Evolutionary conservation across 1,284 basidiomycete species (phyloP).

Genomic region (Ustilago loliicola): DNA sequence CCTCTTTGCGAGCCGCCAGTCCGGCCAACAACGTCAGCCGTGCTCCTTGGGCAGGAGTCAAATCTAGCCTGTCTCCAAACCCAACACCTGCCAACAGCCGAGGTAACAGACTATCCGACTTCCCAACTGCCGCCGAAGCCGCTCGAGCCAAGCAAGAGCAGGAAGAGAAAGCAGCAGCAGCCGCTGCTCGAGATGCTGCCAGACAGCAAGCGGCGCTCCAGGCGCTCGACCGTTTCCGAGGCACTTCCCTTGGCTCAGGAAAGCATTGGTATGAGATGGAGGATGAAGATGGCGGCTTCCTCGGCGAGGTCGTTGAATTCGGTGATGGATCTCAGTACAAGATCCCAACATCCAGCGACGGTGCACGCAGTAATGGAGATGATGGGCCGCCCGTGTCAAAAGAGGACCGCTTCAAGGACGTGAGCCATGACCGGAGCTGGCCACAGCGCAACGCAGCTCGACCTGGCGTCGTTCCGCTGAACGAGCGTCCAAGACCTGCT

Average conservation of each 20-base stretch:
- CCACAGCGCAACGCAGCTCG: conserved; percentile 37
- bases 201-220: conserved; percentile 55
- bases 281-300: conserved; percentile 63
- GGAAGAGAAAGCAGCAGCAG: conserved; percentile 60
- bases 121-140: conserved; percentile 69
- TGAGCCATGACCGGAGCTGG: conserved; percentile 65
- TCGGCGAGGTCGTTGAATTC: conserved; percentile 69
- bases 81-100: conserved; percentile 16
- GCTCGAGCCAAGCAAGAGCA: conserved; percentile 60
- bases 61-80: conserved; percentile 32
- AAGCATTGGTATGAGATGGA: conserved; percentile 70
- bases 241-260: conserved; percentile 52
- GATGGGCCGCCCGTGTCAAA: conserved; percentile 54
- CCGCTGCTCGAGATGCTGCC: conserved; percentile 58
- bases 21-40: conserved; percentile 45
- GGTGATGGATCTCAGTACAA: conserved; percentile 69
- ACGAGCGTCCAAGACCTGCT: conserved; percentile 27
- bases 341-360: conserved; percentile 52
- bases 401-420: conserved; percentile 66
- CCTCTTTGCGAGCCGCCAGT: conserved; percentile 35
- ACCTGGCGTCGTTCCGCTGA: conserved; percentile 7
- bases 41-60: conserved; percentile 61
- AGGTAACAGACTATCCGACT: conserved; percentile 54
- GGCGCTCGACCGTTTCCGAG: conserved; percentile 67
- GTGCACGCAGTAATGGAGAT: conserved; percentile 22